Base-by-base conservation (phyloP, 129 eudicot genomes). In the Chrysanthemum lavandulifolium region DNA sequence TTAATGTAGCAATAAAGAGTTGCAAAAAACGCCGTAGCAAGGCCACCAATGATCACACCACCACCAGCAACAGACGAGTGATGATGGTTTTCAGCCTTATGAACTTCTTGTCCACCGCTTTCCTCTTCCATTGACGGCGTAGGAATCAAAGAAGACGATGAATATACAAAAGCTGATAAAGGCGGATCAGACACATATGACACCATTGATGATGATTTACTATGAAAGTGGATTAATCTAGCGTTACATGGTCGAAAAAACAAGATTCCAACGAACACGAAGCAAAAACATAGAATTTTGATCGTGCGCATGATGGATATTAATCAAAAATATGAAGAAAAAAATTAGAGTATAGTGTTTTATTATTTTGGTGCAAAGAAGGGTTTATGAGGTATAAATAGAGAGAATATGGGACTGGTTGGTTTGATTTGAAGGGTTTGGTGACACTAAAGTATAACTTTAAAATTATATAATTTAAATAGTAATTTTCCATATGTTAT, bases 21-120 rank as follows among this genome's bases (percentile, higher is more conserved):
- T 12, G 86, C 95, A 15, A 83, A 88, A 78, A 73, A 19, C 9
- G 69, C 88, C 55, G 84, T 81, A 10, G 69, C 83, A 55, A 88
- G 86, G 2, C 95, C 95, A 62, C 89, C 88, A 55, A 88, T 73
- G 74, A 88, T 83, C 57, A 85, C 95, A n/a, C 88, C 95, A 1
- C 86, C 95, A 1, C 87, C 90, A 0, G 86, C 88, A 4, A 85
- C 76, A 0, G 86, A 82, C 52, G 87, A 76, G 55, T 79, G 87
- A 79, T 81, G 88, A 31, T 75, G 88, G 55, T 58, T 78, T 59
- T 61, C 78, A 1, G 45, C 45, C 13, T 47, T 19, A 53, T 63
- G 79, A 43, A 45, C 74, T 56, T 78, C 72, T 18, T 68, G 71
- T 3, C 66, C 81, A 12, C 13, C 70, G 21, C 69, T 50, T 53